These are phyloP conservation scores for Tetracladium marchalianum DNA, from an alignment of 495 filamentous ascomycete species.

Conservation along the genomic window DNA sequence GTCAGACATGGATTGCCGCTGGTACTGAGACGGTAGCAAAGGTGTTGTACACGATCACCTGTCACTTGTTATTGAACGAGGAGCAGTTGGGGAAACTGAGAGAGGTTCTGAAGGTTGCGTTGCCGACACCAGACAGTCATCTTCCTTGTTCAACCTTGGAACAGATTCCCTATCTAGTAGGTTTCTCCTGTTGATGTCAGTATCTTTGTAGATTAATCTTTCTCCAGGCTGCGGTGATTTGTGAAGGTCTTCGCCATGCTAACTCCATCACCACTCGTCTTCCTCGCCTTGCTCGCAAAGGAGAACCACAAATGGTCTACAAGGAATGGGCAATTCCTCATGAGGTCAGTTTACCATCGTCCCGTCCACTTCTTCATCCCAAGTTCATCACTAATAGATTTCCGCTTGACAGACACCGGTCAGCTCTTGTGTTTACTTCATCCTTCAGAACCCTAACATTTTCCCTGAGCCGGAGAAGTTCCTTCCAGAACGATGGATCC, in stretches of 20 bases:
- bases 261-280: slow-evolving; percentile 24
- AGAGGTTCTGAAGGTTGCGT: slow-evolving; percentile 17
- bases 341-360: slow-evolving; percentile 15
- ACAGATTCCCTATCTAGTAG: slow-evolving; percentile 34
- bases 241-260: slow-evolving; percentile 35
- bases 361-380: too few relatives aligned
- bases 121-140: slow-evolving; percentile 8
- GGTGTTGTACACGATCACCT: slow-evolving; percentile 21
- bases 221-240: slow-evolving; percentile 29
- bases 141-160: slow-evolving; percentile 20
- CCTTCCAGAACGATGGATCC: slow-evolving; percentile 6
- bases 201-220: background rate
- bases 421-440: background rate
- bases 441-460: background rate
- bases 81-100: slow-evolving; percentile 16
- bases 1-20: slow-evolving; percentile 20
- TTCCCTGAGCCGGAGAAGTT: slow-evolving; percentile 1
- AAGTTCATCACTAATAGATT: slow-evolving; percentile 2
- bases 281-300: slow-evolving; percentile 23
- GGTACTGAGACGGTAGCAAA: slow-evolving; percentile 21
- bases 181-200: background rate
- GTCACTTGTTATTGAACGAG: slow-evolving; percentile 21
- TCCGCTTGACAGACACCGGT: slow-evolving; percentile 14
- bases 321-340: slow-evolving; percentile 2
- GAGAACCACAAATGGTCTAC: slow-evolving; percentile 19